Base-by-base conservation (phyloP, 1,139 yeast species). In the Ogataea hybrid region DNA sequence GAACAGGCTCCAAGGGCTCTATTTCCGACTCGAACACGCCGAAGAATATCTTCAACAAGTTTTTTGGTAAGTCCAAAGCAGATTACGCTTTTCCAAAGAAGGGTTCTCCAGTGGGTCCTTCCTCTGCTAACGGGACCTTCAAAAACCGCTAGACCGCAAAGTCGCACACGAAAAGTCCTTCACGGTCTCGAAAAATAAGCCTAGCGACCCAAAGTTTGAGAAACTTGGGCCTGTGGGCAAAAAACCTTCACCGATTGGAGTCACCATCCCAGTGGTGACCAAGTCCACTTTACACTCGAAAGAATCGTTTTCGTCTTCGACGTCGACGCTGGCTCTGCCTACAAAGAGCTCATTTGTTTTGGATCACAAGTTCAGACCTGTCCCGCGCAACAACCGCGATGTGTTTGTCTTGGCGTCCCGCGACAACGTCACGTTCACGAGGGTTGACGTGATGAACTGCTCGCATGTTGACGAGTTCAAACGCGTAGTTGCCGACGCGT, bases 401-500 rank as follows among this genome's bases (percentile, higher is more conserved):
- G 53, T 58, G 14, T 67, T 61, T 47, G 62, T 84, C 9, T 62
- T 87, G 43, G 75, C 77, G 0, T 83, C 94, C 0, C 65, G 65
- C 25, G 89, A 88, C 57, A 81, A 82, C 52, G 52, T 53, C 12
- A 62, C 59, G 15, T 88, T 78, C 58, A 62, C 64, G 3, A 75
- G 85, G 0, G 59, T 84, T 2, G 68, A 71, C 37, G 58, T 63
- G 30, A 71, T 57, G 0, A 58, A 58, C n/a, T 54, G 67, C 27
- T 51, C 51, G 1, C 53, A 59, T 17, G 48, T 64, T 2, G 60
- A 57, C 0, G 67, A 64, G 3, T 61, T 79, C 28, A 72, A 70
- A 45, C 64, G 59, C 2, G 50, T 58, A 6, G 48, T 82, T 11
- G 62, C 70, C 1, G 59, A 64, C 2, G 65, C 65, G 3, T 57